A percentile compares a stretch with the other conserved stretches of the same genome.
Evolutionary conservation across 106 monocot species (phyloP).

Genomic region (Apostasia shenzhenica): DNA sequence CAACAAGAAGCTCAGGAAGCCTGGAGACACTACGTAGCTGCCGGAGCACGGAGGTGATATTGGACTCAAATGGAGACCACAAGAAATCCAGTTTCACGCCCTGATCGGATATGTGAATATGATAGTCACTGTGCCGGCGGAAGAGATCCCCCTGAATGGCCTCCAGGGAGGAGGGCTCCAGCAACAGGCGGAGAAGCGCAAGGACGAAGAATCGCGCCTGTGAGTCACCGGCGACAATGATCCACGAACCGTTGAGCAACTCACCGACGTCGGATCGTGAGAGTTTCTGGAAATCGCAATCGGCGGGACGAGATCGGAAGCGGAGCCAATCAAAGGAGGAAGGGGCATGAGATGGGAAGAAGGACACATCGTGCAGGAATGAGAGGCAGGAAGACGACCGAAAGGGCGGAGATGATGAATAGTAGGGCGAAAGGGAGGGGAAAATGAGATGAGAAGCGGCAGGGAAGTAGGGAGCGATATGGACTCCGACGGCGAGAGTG

Average conservation of each 20-base stretch:
- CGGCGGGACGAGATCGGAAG: constrained; percentile 8
- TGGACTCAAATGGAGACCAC: constrained; percentile 82
- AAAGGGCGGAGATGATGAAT: constrained; percentile 11
- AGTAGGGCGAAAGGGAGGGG: constrained; percentile 11
- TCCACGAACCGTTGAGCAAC: constrained; percentile 57
- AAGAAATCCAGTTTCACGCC: constrained; percentile 54
- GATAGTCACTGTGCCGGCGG: constrained; percentile 84
- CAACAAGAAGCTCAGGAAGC: constrained; percentile 54
- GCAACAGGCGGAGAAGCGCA: constrained; percentile 37
- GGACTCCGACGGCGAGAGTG: constrained; percentile 66
- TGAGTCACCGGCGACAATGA: constrained; percentile 80
- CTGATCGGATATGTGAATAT: constrained; percentile 21
- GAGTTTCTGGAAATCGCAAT: constrained; percentile 47
- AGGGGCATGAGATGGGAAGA: neutral
- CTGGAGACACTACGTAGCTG: neutral
- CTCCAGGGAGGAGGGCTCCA: constrained; percentile 30
- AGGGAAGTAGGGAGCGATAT: constrained; percentile 55
- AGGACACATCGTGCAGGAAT: constrained; percentile 23
- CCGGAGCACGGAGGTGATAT: constrained; percentile 38
- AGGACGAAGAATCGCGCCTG: constrained; percentile 65
- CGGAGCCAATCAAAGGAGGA: constrained; percentile 23
- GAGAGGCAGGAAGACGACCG: constrained; percentile 14
- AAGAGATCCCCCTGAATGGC: constrained; percentile 51
- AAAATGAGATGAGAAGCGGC: constrained; percentile 7
- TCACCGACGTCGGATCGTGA: constrained; percentile 30